Conservation (phyloP, 257 asterid species). For the Salvia splendens region DNA sequence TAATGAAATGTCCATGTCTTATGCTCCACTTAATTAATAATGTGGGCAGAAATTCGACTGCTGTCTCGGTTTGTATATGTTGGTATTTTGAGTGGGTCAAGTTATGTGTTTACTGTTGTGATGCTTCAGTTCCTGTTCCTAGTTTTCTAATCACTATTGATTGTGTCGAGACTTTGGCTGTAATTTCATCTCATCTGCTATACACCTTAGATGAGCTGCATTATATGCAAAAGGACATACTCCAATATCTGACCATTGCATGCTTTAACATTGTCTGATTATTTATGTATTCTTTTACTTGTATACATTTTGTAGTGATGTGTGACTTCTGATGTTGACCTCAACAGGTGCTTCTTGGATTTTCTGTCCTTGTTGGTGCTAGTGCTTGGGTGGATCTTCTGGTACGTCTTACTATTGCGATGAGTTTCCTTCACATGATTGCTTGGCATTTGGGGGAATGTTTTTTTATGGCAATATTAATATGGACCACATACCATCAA, state of each 20-base stretch:
- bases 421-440: too few species aligned
- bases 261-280: not conserved
- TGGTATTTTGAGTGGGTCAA: too few species aligned
- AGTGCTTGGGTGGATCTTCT: constrained; percentile 98
- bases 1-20: not conserved
- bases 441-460: too few species aligned
- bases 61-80: not conserved
- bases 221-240: constrained; percentile 3
- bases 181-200: too few species aligned
- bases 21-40: not conserved
- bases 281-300: constrained; percentile 12
- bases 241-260: constrained; percentile 11
- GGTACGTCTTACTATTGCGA: constrained; percentile 45
- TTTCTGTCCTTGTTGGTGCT: constrained; percentile 98
- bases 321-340: too few species aligned
- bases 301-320: not conserved
- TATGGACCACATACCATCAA: too few species aligned
- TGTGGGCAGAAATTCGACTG: constrained; percentile 3
- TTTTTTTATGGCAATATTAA: too few species aligned
- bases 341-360: constrained; percentile 38
- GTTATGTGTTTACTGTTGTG: too few species aligned
- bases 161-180: too few species aligned
- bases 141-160: too few species aligned
- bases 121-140: too few species aligned
- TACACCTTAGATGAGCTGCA: not conserved